phyloP scores from a whole-genome alignment of 352 stramenopile species.

The Achlya hypogyna region DNA sequence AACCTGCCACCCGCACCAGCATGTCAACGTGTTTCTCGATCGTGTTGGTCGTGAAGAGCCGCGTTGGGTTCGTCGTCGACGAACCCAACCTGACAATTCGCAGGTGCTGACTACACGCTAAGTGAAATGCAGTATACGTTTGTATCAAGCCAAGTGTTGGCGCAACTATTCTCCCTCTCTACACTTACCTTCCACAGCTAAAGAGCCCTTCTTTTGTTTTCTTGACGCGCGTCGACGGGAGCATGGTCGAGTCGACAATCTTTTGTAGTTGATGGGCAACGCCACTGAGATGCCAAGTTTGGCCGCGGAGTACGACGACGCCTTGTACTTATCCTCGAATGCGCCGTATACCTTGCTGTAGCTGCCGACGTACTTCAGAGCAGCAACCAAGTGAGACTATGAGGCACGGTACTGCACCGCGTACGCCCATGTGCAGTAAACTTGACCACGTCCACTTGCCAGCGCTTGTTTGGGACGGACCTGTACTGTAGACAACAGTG shows the following conservation, averaged over 20 bases:
- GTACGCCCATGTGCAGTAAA: background rate
- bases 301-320: background rate
- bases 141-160: no score
- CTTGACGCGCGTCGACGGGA: background rate
- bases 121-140: no score
- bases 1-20: no score
- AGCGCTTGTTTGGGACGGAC: background rate
- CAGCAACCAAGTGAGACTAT: background rate
- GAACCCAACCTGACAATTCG: no score
- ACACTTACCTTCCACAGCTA: background rate
- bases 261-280: background rate
- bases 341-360: background rate
- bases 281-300: background rate
- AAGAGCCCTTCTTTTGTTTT: background rate
- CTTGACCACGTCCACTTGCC: background rate
- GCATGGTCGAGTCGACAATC: background rate
- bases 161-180: background rate
- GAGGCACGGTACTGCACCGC: background rate
- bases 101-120: no score
- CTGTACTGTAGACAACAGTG: background rate
- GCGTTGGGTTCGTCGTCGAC: constrained; percentile 95
- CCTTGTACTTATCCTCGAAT: background rate
- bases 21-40: constrained; percentile 99
- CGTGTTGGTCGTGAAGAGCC: constrained; percentile 94
- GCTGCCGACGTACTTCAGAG: background rate